Base-by-base conservation (phyloP, 2,329 filamentous ascomycete genomes). In the Colletotrichum gigasporum region DNA sequence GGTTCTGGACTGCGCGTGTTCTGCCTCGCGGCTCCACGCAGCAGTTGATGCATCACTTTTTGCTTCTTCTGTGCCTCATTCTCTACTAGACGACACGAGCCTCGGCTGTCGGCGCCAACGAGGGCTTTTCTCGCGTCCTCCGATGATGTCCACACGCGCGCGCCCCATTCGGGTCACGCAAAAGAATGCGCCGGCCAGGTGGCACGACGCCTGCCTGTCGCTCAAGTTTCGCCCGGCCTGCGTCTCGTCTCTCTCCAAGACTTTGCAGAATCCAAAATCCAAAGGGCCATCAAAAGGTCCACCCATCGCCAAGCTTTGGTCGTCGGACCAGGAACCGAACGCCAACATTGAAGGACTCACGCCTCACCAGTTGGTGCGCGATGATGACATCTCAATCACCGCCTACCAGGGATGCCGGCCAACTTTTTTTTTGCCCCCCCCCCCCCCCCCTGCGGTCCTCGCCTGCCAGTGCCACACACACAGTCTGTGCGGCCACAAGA, bases 301-400 rank as follows among this genome's bases (percentile, higher is more conserved):
- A 20, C 10, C 20, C 12, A 48, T 52, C 28, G 37, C 56, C 47
- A 51, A 44, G 56, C 5, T 22, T 30, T 11, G 2, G 26, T 42
- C 45, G 44, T 50, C 54, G 54, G 42, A 24, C 12, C 26, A 58
- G 42, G 20, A 41, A 24, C 54, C 54, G 42, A 50, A 48, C 12
- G 30, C 22, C 34, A 24, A 6, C 24, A 18, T 7, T 32, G 32
- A 54, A 16, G 16, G 9, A 6, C 16, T 8, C 10, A 22, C 14
- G n/a, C 2, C 14, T 12, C 14, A 16, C n/a, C 35, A 14, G 8
- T 22, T 10, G n/a, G 51, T 26, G n/a, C 35, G 7, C 20, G 37
- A 22, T 55, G 39, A 45, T 28, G 52, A 20, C 28, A 55, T 55
- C 2, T 45, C n/a, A 12, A 18, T 55, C 6, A 26, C 24, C n/a